phyloP scores from a whole-genome alignment of 1,284 basidiomycete species.

The Apiotrichum mycotoxinovorans region DNA sequence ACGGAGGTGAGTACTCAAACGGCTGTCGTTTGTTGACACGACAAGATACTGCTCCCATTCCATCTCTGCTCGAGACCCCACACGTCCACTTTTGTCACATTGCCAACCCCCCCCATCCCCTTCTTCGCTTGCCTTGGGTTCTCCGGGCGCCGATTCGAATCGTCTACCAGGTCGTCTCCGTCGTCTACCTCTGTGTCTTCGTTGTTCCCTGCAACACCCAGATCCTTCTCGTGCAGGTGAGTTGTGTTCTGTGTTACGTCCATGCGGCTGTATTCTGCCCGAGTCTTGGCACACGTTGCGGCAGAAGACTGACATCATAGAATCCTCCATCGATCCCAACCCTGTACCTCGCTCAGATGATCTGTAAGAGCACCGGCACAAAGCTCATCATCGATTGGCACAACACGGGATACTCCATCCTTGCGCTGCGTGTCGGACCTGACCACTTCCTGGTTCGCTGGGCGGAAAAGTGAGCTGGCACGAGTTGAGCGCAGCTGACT shows the following conservation, averaged over 20 bases:
- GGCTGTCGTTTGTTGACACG: background rate
- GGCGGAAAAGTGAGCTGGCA: constrained; percentile 61
- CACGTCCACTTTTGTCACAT: constrained; percentile 66
- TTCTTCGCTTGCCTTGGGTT: constrained; percentile 64
- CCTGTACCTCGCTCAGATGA: constrained; percentile 75
- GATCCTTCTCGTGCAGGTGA: constrained; percentile 83
- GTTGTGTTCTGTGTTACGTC: constrained; percentile 25
- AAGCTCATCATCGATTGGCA: constrained; percentile 99
- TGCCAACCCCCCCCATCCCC: constrained; percentile 59
- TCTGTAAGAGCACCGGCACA: constrained; percentile 63
- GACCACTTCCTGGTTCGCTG: constrained; percentile 67
- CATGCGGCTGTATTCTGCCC: no score
- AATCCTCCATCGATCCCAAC: constrained; percentile 97
- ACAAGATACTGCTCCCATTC: constrained; percentile 70
- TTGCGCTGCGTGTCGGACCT: constrained; percentile 73
- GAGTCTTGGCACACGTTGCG: background rate
- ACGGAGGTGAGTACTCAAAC: constrained; percentile 60
- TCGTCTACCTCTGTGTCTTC: constrained; percentile 60
- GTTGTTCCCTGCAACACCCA: constrained; percentile 68
- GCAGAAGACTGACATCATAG: constrained; percentile 51
- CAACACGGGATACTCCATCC: constrained; percentile 91
- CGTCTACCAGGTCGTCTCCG: constrained; percentile 61
- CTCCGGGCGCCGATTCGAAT: constrained; percentile 78
- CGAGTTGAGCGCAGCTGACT: background rate
- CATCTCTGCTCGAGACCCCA: constrained; percentile 62